Percentiles rank a stretch among this genome's conserved stretches.
Conservation (phyloP, 352 stramenopile genomes). For the Globisporangium canariense region DNA sequence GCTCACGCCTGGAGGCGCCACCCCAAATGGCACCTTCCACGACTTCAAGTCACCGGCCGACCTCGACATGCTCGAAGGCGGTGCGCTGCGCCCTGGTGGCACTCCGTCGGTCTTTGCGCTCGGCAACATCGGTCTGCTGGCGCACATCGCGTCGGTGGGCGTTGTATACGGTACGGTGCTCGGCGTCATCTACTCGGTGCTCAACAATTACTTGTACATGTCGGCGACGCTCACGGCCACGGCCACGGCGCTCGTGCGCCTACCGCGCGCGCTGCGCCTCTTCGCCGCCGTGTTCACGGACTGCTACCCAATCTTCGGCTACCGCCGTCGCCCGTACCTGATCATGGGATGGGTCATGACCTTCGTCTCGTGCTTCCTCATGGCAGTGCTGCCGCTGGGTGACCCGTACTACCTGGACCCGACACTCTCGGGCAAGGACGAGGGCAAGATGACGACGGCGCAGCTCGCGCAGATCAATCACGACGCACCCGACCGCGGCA, state of each 20-base stretch:
- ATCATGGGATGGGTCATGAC: slow-evolving; percentile 54
- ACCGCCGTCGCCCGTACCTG: slow-evolving; percentile 78
- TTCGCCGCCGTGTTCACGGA: slow-evolving; percentile 73
- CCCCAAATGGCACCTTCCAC: not conserved
- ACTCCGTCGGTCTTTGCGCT: slow-evolving; percentile 31
- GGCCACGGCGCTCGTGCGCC: slow-evolving; percentile 37
- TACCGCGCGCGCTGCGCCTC: slow-evolving; percentile 42
- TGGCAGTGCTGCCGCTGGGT: slow-evolving; percentile 43
- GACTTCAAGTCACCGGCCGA: slow-evolving; percentile 7
- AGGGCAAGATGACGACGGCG: slow-evolving; percentile 26
- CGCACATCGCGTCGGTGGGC: slow-evolving; percentile 42
- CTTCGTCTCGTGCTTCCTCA: slow-evolving; percentile 39
- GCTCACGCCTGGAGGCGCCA: not conserved
- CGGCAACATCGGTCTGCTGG: slow-evolving; percentile 42
- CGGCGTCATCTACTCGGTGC: slow-evolving; percentile 42
- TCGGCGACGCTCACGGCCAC: slow-evolving; percentile 41
- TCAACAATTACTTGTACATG: slow-evolving; percentile 68
- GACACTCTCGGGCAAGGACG: slow-evolving; percentile 22
- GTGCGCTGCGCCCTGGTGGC: slow-evolving; percentile 34
- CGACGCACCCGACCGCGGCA: slow-evolving; percentile 34
- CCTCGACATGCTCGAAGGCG: slow-evolving; percentile 23
- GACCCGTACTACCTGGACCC: slow-evolving; percentile 43
- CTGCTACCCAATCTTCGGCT: slow-evolving; percentile 76
- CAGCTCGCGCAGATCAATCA: slow-evolving; percentile 37
- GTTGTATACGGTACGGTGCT: slow-evolving; percentile 38